Evolutionary conservation across 257 asterid species (phyloP), one percentile per base, ranked within the genome.

Genomic region (Ophiorrhiza pumila): DNA sequence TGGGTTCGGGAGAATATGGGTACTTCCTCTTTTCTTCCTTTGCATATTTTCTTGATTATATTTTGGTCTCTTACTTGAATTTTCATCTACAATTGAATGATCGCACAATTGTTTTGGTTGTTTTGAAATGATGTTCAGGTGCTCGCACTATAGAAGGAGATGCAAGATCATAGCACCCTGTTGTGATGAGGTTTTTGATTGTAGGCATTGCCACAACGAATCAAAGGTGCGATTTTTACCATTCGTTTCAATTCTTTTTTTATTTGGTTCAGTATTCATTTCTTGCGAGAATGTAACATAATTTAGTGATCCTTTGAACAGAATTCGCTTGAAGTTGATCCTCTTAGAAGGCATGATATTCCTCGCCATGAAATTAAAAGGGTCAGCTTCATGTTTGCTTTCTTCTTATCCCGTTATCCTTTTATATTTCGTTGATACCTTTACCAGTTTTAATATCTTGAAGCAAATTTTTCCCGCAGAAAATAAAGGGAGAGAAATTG

Each of bases 141-240:
- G 96, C 83, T 76, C 84, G 25, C 96, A 89, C 74, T 91, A 89
- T 65, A 78, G 67, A 39, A 83, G 97, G 82, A 89, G 86, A 80
- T 91, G 97, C 71, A 86, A 84, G 83, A 83, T 87, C 15, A 78
- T 79, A 74, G 88, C 97, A 55, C 94, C 97, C 3, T 91, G 94
- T 76, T 91, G 96, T 76, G 77, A 86, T 62, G 89, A 89, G 83
- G 76, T 87, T 63, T 89, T 89, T 63, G 88, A 85, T 74, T 91
- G 96, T 74, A 86, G 97, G 79, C 96, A 86, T 80, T 91, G 97
- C 88, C 97, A 89, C 74, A 87, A 89, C 67, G 97, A 87, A 63
- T 82, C 92, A n/a, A 88, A 88, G 85, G 96, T 88, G 23, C 41
- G 42, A 65, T 1, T 0, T 58, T 53, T 23, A 1, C 13, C 35